phyloP scores from a whole-genome alignment of 495 filamentous ascomycete species.

The Daldinia concentrica region DNA sequence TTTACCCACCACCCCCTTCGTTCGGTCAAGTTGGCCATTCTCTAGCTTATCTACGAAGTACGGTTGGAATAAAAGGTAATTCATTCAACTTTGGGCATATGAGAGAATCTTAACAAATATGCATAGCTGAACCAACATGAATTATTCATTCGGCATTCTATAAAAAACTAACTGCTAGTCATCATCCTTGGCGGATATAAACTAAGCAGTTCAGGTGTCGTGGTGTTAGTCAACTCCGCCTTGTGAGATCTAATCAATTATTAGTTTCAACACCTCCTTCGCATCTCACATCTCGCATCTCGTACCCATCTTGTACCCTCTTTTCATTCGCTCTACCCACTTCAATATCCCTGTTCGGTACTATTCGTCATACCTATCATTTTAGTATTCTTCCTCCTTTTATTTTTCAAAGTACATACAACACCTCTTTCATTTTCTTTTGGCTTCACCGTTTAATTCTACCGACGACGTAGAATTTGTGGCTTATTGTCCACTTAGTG shows the following conservation, averaged over 20 bases:
- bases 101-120: neutral
- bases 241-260: neutral
- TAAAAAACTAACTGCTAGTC: neutral
- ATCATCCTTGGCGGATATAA: constrained; percentile 10
- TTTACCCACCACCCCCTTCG: constrained; percentile 1
- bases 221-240: constrained; percentile 24
- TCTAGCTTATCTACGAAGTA: neutral
- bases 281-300: neutral
- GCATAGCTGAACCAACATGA: neutral
- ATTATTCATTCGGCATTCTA: too few species aligned
- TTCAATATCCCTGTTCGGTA: constrained; percentile 2
- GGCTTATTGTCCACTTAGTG: neutral
- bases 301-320: constrained; percentile 27
- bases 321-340: constrained; percentile 13
- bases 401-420: constrained; percentile 4
- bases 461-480: constrained; percentile 15
- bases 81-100: neutral
- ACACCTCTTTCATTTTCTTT: neutral
- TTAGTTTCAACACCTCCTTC: constrained; percentile 5
- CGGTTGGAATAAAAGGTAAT: neutral
- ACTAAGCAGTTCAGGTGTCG: constrained; percentile 3
- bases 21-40: constrained; percentile 8
- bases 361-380: constrained; percentile 12
- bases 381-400: constrained; percentile 12
- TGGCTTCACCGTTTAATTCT: constrained; percentile 26